Percentiles rank a stretch among this genome's conserved stretches.
Conservation (phyloP, 2,329 filamentous ascomycete genomes). For the Trichoderma pleuroti region DNA sequence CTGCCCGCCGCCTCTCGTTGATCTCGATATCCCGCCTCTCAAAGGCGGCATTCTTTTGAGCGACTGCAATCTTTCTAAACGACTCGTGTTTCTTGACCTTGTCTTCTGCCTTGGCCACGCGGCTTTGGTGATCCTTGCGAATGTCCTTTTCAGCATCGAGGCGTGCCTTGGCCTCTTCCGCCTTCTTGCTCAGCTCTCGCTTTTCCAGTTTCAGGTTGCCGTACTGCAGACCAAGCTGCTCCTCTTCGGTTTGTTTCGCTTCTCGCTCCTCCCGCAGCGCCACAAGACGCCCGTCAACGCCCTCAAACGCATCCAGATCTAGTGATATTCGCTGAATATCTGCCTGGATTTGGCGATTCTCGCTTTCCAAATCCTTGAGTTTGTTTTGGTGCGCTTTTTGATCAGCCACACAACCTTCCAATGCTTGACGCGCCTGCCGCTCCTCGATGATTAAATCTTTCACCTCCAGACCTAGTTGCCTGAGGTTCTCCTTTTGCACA, state of each 20-base stretch:
- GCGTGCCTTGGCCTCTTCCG: conserved; percentile 39
- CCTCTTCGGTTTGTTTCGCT: conserved; percentile 47
- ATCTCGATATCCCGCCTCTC: conserved; percentile 48
- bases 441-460: conserved; percentile 48
- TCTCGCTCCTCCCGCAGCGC: conserved; percentile 55
- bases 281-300: conserved; percentile 64
- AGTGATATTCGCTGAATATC: conserved; percentile 49
- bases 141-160: conserved; percentile 35
- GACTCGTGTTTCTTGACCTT: conserved; percentile 49
- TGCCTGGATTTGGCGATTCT: conserved; percentile 59
- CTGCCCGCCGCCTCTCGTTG: conserved; percentile 42
- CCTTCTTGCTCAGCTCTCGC: conserved; percentile 43
- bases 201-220: conserved; percentile 50
- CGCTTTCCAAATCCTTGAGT: conserved; percentile 45
- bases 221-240: conserved; percentile 53
- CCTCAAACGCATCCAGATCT: conserved; percentile 63
- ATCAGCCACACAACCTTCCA: conserved; percentile 46
- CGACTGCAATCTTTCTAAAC: conserved; percentile 51
- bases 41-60: conserved; percentile 60
- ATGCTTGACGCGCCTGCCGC: conserved; percentile 44
- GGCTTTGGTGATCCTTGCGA: conserved; percentile 41
- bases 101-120: conserved; percentile 52
- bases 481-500: conserved; percentile 47
- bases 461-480: conserved; percentile 54
- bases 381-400: conserved; percentile 42